Evolutionary conservation across 495 filamentous ascomycete species (phyloP), one percentile per base, ranked within the genome.

Genomic region (Trichoderma asperelloides): DNA sequence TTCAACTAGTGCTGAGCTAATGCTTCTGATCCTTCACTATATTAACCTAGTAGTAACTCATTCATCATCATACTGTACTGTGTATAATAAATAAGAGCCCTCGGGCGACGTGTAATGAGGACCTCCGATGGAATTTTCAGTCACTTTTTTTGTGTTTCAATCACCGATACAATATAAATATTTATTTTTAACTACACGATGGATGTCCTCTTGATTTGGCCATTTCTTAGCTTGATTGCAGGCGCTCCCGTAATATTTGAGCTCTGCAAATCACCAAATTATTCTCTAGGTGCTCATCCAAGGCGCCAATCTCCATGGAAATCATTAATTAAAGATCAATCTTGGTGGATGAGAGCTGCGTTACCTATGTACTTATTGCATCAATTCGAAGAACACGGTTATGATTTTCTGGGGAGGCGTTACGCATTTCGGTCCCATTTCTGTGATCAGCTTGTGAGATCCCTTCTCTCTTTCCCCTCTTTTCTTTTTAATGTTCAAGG

Each of bases 321-420:
- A 3, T 60, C 55, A 12, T 27, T 60, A 27, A 18, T 60, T 1
- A 60, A 60, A 3, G 55, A 60, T 30, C 23, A 60, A 11, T 12
- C 23, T 16, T 60, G 23, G 23, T 60, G 55, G 55, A 60, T 60
- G 55, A 23, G 25, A 6, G 55, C 55, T 28, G 55, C 55, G 4
- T 30, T 60, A 8, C 55, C 55, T 2, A 30, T 60, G 12, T 60
- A 60, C 25, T 12, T 60, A 28, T 18, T 60, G 27, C 55, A 60
- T 18, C 23, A 60, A 60, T 60, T 60, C 55, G 55, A 60, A 60
- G 55, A 60, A 11, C 55, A 60, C 7, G 55, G 55, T 12, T 60
- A 60, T 18, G 55, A 60, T 13, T 28, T 60, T 13, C 5, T 60
- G 55, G 55, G 55, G 11, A 60, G 55, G 8, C 55, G 55, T 2